phyloP scores from a whole-genome alignment of 148 eudicot species.

The Limonium bicolor region DNA sequence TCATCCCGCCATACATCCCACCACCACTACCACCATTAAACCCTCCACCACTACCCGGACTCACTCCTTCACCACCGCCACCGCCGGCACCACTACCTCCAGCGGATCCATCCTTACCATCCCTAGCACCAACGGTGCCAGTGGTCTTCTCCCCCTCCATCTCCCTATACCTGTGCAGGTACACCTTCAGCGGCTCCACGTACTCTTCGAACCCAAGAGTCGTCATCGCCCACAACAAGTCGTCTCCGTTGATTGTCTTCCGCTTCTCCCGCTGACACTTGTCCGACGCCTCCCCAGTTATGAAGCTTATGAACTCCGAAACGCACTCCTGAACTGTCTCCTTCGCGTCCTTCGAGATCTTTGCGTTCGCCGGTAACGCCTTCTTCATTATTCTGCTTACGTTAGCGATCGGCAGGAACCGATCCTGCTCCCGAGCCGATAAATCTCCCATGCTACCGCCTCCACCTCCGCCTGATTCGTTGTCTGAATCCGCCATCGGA shows the following conservation, averaged over 20 bases:
- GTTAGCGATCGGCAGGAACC: conserved; percentile 33
- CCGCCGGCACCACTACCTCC: background rate
- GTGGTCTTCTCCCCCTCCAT: conserved; percentile 19
- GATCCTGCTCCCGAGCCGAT: conserved; percentile 20
- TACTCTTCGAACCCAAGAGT: conserved; percentile 28
- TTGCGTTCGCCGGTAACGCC: conserved; percentile 24
- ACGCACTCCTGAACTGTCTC: conserved; percentile 35
- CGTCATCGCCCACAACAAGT: conserved; percentile 26
- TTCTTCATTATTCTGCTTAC: conserved; percentile 30
- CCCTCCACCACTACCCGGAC: background rate
- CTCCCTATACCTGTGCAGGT: conserved; percentile 21
- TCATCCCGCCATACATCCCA: background rate
- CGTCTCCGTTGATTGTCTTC: conserved; percentile 18
- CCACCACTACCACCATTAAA: background rate
- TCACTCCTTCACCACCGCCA: background rate
- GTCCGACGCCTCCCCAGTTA: conserved; percentile 29
- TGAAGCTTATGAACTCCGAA: conserved; percentile 39
- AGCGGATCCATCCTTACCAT: background rate
- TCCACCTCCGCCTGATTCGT: conserved; percentile 2
- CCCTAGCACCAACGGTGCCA: no score
- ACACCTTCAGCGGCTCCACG: conserved; percentile 17
- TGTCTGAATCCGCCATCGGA: conserved; percentile 1
- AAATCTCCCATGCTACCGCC: background rate
- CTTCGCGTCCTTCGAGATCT: conserved; percentile 31
- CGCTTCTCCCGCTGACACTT: conserved; percentile 30